Percentiles rank a stretch among this genome's conserved stretches.
These are phyloP conservation scores for Miscanthus lutarioriparius DNA, from an alignment of 176 grass and related monocot species.

Conservation along the genomic window DNA sequence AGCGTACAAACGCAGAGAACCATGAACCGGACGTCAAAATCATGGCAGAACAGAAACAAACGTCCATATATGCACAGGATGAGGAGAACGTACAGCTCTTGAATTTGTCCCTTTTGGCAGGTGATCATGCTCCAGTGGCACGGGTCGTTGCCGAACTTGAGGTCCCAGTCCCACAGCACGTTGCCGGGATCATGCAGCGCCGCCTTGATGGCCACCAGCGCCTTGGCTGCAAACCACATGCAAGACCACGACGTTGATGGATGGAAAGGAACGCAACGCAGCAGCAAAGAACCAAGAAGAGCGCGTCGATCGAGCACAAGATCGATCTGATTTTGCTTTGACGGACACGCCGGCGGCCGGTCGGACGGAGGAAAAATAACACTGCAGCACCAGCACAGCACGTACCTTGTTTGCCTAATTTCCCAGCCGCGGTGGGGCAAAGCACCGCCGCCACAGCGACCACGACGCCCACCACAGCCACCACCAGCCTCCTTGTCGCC, in stretches of 20 bases:
- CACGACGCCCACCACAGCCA: neutral
- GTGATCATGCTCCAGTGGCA: conserved; percentile 73
- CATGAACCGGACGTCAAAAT: neutral
- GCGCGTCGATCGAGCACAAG: neutral
- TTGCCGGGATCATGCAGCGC: conserved; percentile 54
- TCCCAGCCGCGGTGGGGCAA: neutral
- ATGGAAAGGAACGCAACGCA: neutral
- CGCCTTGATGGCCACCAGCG: conserved; percentile 61
- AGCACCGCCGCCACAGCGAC: neutral
- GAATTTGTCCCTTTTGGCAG: conserved; percentile 55
- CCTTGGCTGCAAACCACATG: conserved; percentile 47
- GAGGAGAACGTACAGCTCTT: conserved; percentile 39
- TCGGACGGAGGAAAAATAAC: too few species aligned
- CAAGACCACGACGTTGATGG: neutral
- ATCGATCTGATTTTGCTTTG: neutral
- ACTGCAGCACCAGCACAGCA: too few species aligned
- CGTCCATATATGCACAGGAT: neutral
- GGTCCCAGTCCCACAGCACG: conserved; percentile 64
- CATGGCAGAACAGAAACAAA: neutral
- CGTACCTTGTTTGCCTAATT: conserved; percentile 15
- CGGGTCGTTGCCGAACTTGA: conserved; percentile 50
- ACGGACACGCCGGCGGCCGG: too few species aligned
- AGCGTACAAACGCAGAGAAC: neutral
- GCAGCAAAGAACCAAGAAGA: neutral
- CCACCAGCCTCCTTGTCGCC: neutral